Base-by-base conservation (phyloP, 768 basidiomycete species). In the Mycena galericulata region DNA sequence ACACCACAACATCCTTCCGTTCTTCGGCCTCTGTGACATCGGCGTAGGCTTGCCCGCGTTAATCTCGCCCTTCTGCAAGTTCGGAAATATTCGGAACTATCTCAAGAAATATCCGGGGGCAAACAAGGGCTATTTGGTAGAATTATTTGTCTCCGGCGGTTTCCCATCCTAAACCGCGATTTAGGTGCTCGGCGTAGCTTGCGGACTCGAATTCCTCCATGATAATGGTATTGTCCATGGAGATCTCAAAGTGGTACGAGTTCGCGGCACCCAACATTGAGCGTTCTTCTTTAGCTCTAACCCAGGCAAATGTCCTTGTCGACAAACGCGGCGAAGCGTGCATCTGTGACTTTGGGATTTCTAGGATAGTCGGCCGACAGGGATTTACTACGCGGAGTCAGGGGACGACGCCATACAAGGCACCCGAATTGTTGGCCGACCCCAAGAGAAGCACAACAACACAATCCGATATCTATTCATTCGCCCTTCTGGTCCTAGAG, bases 71-170 rank as follows among this genome's bases (percentile, higher is more conserved):
- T 58, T 58, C 56, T 58, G 56, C 41, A 43, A 41, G 56, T 58
- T 58, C 29, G 56, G 56, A 46, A 58, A 58, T 58, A 46, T 58
- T 46, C 56, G 56, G 56, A 55, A 40, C 56, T 58, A 58, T 58
- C 40, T 58, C 43, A 43, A 58, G 56, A 58, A 55, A 55, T 55
- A 55, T 40, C 53, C 53, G 6, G 53, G 53, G 34, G 53, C 53
- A 55, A 55, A 55, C 53, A 55, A 55, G 53, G 53, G 36, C 53
- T 55, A 55, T 40, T 55, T 55, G 53, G 53, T 55, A 55, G 53
- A 32, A 55, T 55, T 55, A 55, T 38, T 55, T 55, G 38, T 36
- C 36, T 38, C 53, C 53, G 36, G 12, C 20, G 36, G 36, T 38
- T 55, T 55, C 53, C 36, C 34, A 55, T 38, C 36, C 53, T 55